Evolutionary conservation across 106 monocot genomes (phyloP), one percentile per base, ranked within the genome.

Genomic region (Posidonia australis): DNA sequence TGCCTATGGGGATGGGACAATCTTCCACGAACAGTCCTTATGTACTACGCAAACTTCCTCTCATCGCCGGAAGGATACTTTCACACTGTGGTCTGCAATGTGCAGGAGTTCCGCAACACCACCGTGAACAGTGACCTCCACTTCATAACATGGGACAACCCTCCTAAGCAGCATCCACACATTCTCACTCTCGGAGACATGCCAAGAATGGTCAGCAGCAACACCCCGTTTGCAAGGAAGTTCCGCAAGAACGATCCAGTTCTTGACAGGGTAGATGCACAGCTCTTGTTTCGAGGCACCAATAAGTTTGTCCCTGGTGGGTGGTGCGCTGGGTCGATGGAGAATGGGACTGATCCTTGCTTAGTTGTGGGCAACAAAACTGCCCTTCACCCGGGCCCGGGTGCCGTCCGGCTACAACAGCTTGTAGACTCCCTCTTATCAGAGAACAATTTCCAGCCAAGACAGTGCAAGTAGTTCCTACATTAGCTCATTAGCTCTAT

Each of bases 1-100:
- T 83, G 76, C 70, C 83, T 93, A 36, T 93, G 92, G 92, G 92
- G 92, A 1, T 93, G 88, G 88, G 92, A 93, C 62, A 93, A 88
- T 58, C 83, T 93, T 13, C 92, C 92, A 5, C 79, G 92, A 3
- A 78, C 85, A 0, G 74, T 85, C 51, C 81, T 93, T 19, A 93
- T 93, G 92, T 93, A 93, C 70, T 85, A 93, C 29, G 73, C 92
- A 27, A 93, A 93, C 67, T 93, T 93, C 72, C 51, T 93, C 45
- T 88, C 88, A 17, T 93, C 92, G 9, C 92, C 92, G 0, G 88
- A 93, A 57, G 85, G 92, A 48, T 93, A 93, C 81, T 93, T 93
- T 82, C 92, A 93, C 77, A 93, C 92, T 0, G 92, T 93, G 25
- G 59, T 88, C 63, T 93, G 92, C 85, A 93, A 93, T 26, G 81